A percentile compares a stretch with the other conserved stretches of the same genome.
Evolutionary conservation across 495 filamentous ascomycete genomes (phyloP).

Genomic region (Aspergillus cavernicola): DNA sequence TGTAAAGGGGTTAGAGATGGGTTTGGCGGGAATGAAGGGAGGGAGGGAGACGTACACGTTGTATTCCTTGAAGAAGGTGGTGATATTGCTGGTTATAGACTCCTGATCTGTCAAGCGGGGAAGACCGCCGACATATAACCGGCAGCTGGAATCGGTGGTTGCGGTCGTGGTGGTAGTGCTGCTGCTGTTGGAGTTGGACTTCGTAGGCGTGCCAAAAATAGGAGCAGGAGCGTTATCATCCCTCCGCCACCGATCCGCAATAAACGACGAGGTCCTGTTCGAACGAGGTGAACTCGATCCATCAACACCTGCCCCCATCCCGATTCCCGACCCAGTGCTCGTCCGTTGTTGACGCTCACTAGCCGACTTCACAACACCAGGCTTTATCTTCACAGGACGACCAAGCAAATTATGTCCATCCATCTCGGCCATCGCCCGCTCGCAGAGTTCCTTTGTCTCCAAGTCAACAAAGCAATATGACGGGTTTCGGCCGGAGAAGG

Average conservation of each 20-base stretch:
- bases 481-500: constrained; percentile 63
- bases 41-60: constrained; percentile 36
- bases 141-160: constrained; percentile 43
- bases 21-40: neutral
- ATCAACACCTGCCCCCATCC: neutral
- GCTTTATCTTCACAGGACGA: constrained; percentile 58
- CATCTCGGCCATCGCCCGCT: constrained; percentile 51
- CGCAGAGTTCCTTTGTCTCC: constrained; percentile 49
- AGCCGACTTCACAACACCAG: constrained; percentile 48
- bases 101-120: constrained; percentile 55
- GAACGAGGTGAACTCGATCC: constrained; percentile 16
- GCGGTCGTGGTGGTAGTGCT: constrained; percentile 7
- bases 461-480: constrained; percentile 72
- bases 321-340: neutral
- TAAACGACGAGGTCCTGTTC: constrained; percentile 21
- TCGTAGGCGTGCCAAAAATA: neutral
- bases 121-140: constrained; percentile 62
- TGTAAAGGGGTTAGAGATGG: constrained; percentile 10
- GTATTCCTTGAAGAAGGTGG: constrained; percentile 56
- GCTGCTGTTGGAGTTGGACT: neutral
- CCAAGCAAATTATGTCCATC: constrained; percentile 51
- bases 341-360: constrained; percentile 24
- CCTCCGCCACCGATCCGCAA: constrained; percentile 37
- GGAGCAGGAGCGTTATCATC: constrained; percentile 16
- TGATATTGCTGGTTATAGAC: constrained; percentile 49